These are phyloP conservation scores for Theileria orientalis DNA, from an alignment of 169 alveolate species.

Conservation along the genomic window DNA sequence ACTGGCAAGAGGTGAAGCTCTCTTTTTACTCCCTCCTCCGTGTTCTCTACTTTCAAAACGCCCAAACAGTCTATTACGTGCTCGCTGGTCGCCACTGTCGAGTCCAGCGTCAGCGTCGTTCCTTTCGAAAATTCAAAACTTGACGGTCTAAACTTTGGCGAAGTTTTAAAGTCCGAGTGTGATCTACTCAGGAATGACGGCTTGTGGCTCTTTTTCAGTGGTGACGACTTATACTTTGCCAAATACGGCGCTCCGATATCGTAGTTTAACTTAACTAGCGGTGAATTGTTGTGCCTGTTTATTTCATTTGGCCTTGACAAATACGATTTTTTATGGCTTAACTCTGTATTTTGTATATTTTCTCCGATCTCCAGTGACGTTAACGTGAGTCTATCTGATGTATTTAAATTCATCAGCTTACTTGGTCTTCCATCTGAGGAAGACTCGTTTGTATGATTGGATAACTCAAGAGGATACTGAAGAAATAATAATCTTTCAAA, in stretches of 20 bases:
- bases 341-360: conserved; percentile 26
- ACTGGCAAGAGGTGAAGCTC: conserved; percentile 50
- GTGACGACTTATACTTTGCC: conserved; percentile 4
- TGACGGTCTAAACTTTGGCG: conserved; percentile 6
- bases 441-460: conserved; percentile 9
- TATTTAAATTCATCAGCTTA: conserved; percentile 36
- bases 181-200: conserved; percentile 4
- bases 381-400: conserved; percentile 40
- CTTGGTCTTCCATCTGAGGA: neutral
- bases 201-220: conserved; percentile 24
- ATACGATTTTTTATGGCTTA: conserved; percentile 14
- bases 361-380: conserved; percentile 31
- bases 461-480: conserved; percentile 57
- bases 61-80: conserved; percentile 62
- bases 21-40: conserved; percentile 30
- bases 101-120: conserved; percentile 27
- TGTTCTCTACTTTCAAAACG: conserved; percentile 43
- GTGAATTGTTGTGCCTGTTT: conserved; percentile 44
- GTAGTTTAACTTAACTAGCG: conserved; percentile 31
- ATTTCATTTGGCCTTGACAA: conserved; percentile 23
- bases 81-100: conserved; percentile 52
- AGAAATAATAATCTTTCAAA: conserved; percentile 38
- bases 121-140: conserved; percentile 6
- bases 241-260: conserved; percentile 47
- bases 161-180: neutral